Conservation (phyloP, 1,139 yeast genomes). For the Schwanniomyces etchellsii region DNA sequence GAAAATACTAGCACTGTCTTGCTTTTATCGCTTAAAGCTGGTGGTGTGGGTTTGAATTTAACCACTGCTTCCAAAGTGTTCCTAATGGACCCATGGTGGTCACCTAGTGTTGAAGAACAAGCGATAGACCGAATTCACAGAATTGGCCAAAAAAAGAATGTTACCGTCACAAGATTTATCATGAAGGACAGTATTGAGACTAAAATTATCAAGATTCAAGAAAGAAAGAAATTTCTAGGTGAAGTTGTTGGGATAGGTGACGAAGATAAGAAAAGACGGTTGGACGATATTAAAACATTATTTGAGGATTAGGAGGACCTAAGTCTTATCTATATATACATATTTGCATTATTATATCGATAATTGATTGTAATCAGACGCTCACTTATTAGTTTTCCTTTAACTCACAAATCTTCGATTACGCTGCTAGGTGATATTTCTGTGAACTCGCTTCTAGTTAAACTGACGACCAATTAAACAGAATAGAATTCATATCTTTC, state of each 20-base stretch:
- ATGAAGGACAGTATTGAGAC: conserved; percentile 85
- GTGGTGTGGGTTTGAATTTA: conserved; percentile 90
- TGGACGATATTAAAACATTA: conserved; percentile 76
- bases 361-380: too few relatives aligned
- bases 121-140: conserved; percentile 93
- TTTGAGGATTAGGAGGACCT: conserved; percentile 44
- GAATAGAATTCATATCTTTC: too few relatives aligned
- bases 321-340: background rate
- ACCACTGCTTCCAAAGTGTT: conserved; percentile 84
- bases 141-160: conserved; percentile 75
- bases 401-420: too few relatives aligned
- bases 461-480: too few relatives aligned
- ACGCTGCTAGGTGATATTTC: too few relatives aligned
- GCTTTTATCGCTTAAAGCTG: conserved; percentile 79
- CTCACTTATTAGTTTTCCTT: too few relatives aligned
- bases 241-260: conserved; percentile 81
- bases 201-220: conserved; percentile 83
- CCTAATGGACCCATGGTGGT: conserved; percentile 99
- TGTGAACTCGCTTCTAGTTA: too few relatives aligned
- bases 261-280: conserved; percentile 64
- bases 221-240: conserved; percentile 77
- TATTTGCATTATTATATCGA: background rate
- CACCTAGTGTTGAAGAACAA: conserved; percentile 88
- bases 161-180: conserved; percentile 74
- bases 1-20: conserved; percentile 44